phyloP scores from a whole-genome alignment of 495 filamentous ascomycete species.

The Penicillium verhagenii region DNA sequence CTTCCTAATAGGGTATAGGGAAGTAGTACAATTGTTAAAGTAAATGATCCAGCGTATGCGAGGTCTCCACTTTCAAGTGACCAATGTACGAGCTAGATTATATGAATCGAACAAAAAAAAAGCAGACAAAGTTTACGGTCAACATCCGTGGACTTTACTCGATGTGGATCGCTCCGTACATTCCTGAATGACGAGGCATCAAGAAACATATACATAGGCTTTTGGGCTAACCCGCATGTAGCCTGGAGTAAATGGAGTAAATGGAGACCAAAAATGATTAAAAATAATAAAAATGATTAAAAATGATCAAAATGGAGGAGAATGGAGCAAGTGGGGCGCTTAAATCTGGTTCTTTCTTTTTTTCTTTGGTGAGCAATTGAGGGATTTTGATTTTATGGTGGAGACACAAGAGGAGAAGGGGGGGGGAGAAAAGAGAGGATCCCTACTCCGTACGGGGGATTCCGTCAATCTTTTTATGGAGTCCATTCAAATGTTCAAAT shows the following conservation, averaged over 20 bases:
- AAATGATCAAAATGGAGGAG: no score
- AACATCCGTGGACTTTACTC: conserved; percentile 9
- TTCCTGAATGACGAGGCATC: conserved; percentile 2
- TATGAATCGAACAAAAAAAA: conserved; percentile 1
- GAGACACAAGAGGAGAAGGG: no score
- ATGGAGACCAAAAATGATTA: no score
- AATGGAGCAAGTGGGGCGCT: not conserved
- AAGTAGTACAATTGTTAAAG: not conserved
- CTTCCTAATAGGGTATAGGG: conserved; percentile 10
- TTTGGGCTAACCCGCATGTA: not conserved
- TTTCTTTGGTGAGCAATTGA: conserved; percentile 19
- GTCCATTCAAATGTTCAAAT: not conserved
- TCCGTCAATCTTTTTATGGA: not conserved
- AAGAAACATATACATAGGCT: conserved; percentile 13
- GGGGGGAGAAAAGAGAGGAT: conserved; percentile 5
- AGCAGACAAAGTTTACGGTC: conserved; percentile 6
- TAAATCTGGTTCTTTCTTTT: conserved; percentile 1
- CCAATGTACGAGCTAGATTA: not conserved
- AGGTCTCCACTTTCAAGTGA: not conserved
- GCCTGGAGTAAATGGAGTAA: not conserved
- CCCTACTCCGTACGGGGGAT: conserved; percentile 20
- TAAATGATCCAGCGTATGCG: not conserved
- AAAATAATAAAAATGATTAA: no score
- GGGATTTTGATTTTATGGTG: conserved; percentile 20
- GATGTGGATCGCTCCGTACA: not conserved